Conservation (phyloP, 495 filamentous ascomycete species). For the Annulohypoxylon maeteangense region DNA sequence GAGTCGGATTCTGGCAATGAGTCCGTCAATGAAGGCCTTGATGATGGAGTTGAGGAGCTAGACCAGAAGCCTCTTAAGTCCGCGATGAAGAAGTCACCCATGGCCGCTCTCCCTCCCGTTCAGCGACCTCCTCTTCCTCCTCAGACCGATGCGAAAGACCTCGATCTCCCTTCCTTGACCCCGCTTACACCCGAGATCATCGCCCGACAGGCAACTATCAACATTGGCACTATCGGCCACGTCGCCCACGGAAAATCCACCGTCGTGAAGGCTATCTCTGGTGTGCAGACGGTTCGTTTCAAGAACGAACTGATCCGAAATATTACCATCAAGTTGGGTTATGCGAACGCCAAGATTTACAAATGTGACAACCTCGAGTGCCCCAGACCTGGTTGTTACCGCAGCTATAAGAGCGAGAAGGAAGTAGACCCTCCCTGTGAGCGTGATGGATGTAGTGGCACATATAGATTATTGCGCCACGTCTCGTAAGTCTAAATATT, state of each 20-base stretch:
- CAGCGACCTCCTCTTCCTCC: constrained; percentile 73
- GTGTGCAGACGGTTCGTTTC: constrained; percentile 98
- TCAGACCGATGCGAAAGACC: constrained; percentile 86
- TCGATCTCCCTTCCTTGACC: constrained; percentile 80
- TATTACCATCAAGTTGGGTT: constrained; percentile 99
- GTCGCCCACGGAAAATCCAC: constrained; percentile 99
- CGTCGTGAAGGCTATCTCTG: constrained; percentile 98
- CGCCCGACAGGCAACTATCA: constrained; percentile 95
- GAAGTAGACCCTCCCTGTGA: constrained; percentile 96
- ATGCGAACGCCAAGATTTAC: constrained; percentile 99
- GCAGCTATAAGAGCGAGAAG: constrained; percentile 98
- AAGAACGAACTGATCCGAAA: constrained; percentile 99
- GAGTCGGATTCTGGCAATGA: constrained; percentile 53
- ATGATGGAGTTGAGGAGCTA: constrained; percentile 53
- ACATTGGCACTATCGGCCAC: constrained; percentile 98
- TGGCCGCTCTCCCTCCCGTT: constrained; percentile 52
- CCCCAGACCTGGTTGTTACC: constrained; percentile 93
- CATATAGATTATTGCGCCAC: constrained; percentile 84
- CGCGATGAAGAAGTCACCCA: constrained; percentile 59
- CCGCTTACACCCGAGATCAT: constrained; percentile 97
- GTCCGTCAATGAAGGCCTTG: constrained; percentile 51
- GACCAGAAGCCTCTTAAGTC: constrained; percentile 57
- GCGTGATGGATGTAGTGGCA: constrained; percentile 86
- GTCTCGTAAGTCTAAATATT: constrained; percentile 83
- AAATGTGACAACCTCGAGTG: constrained; percentile 94